Conservation (phyloP, 1,139 yeast genomes). For the Schizosaccharomyces versatilis region DNA sequence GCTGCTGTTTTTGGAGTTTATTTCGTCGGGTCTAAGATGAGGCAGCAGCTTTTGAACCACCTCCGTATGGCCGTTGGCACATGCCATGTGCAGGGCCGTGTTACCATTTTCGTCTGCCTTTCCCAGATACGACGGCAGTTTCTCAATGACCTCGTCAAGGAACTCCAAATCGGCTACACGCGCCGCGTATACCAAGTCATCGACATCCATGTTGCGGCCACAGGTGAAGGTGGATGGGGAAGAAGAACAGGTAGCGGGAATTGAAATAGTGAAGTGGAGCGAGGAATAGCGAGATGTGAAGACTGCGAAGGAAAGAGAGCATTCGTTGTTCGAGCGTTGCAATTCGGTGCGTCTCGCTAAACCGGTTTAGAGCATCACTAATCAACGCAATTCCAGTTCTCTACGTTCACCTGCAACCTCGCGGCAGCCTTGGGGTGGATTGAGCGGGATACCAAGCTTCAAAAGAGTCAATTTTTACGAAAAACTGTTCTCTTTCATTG, state of each 20-base stretch:
- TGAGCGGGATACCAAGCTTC: no score
- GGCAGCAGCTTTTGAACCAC: background rate
- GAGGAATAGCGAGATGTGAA: background rate
- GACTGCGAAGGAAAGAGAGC: background rate
- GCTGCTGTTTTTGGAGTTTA: constrained; percentile 33
- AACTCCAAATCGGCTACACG: constrained; percentile 4
- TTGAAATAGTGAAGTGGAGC: no score
- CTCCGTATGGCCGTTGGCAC: constrained; percentile 61
- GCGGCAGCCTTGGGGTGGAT: no score
- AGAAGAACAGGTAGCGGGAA: background rate
- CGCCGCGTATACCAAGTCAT: constrained; percentile 4
- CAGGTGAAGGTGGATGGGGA: no score
- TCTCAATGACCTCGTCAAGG: background rate
- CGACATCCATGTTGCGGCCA: background rate
- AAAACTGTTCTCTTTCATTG: background rate
- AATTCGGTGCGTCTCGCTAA: no score
- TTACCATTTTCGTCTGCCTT: constrained; percentile 35
- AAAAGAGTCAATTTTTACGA: no score
- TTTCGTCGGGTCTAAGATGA: background rate
- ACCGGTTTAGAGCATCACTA: no score
- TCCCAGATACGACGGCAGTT: background rate
- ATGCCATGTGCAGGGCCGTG: constrained; percentile 81
- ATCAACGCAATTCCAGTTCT: no score
- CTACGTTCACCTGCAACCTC: no score
- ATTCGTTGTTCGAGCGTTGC: no score